These are phyloP conservation scores for Sporothrix inflata DNA, from an alignment of 2,329 filamentous ascomycete species.

Conservation along the genomic window DNA sequence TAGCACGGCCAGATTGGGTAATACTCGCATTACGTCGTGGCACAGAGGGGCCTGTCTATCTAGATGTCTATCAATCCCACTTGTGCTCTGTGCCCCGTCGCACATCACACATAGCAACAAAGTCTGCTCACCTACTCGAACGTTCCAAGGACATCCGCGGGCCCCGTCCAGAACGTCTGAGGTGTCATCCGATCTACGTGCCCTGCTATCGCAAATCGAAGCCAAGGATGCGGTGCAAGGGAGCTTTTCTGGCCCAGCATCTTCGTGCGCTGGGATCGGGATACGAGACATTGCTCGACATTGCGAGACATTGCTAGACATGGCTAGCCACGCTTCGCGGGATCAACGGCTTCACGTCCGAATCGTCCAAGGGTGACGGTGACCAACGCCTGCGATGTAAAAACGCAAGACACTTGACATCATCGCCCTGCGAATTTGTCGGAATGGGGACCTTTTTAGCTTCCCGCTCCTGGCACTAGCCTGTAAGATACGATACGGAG, in stretches of 20 bases:
- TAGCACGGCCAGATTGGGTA: too few relatives aligned
- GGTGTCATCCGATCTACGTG: not conserved
- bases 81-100: not conserved
- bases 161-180: too few relatives aligned
- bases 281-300: not conserved
- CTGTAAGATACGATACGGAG: not conserved
- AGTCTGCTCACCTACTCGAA: not conserved
- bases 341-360: constrained; percentile 6
- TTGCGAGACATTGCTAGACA: not conserved
- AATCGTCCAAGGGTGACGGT: not conserved
- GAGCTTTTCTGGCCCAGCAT: not conserved
- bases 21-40: not conserved
- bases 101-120: not conserved
- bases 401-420: constrained; percentile 11
- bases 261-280: not conserved
- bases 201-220: not conserved
- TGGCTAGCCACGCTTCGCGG: not conserved
- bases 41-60: not conserved
- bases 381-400: not conserved
- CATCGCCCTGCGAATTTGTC: not conserved
- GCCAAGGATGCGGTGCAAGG: not conserved
- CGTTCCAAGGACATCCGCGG: too few relatives aligned
- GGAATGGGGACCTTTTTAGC: not conserved
- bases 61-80: not conserved
- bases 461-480: not conserved